Evolutionary conservation across 805 yeast species (phyloP), one percentile per base, ranked within the genome.

Genomic region (Wickerhamiella azymoides): DNA sequence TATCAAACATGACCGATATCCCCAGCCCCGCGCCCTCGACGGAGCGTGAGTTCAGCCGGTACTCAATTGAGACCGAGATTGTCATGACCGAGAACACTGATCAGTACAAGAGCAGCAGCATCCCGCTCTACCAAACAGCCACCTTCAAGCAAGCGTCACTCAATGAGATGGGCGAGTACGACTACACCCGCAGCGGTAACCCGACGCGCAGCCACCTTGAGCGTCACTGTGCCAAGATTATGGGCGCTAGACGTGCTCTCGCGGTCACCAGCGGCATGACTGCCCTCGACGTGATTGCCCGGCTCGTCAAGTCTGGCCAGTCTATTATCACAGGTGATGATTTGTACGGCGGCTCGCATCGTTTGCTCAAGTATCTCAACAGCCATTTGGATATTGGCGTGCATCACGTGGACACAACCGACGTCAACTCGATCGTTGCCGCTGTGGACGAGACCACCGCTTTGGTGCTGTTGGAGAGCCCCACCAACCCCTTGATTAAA

Each of bases 231-330:
- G 80, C 84, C 32, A 75, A 76, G 51, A 72, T 88, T 54, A 84
- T 85, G 80, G 74, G 73, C 55, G 88, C 93, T n/a, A 64, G 72
- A 25, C 72, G 79, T 42, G 77, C 84, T 1, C 80, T 73, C 56
- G 94, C 93, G 4, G 94, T 86, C 10, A 76, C 86, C 41, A 76
- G 86, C 40, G 97, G 97, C 21, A 88, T 88, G 97, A 80, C 93
- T 2, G 86, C 94, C 47, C 68, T 84, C 51, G 96, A 89, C 59
- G 88, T 85, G 26, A 80, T 88, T 47, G 72, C 83, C 36, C 72
- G 93, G 39, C 66, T 82, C 43, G 69, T 86, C 50, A 56, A 56
- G 35, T 89, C 94, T 1, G 86, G 88, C n/a, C 93, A 83, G 59
- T 85, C 84, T 61, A 88, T 88, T 28, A 75, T 88, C 53, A 94